Conservation (phyloP, 2,329 filamentous ascomycete genomes). For the Scorias spongiosa region DNA sequence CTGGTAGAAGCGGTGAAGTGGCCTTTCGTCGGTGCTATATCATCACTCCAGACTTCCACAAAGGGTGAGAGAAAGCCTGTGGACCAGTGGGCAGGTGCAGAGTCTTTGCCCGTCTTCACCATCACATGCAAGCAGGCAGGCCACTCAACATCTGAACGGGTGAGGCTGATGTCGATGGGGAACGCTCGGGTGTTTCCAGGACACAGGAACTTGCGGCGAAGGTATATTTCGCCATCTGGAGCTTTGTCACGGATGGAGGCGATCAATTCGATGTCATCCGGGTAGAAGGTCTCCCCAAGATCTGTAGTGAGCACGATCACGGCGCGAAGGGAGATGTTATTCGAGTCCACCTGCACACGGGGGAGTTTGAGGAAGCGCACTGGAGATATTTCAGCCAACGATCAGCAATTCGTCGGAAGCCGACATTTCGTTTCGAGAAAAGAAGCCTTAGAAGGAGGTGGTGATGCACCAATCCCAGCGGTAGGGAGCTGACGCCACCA, state of each 20-base stretch:
- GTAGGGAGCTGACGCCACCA: neutral
- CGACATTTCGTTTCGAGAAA: neutral
- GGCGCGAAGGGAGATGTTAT: slow-evolving; percentile 29
- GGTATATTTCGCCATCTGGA: slow-evolving; percentile 23
- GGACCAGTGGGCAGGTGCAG: neutral
- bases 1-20: slow-evolving; percentile 32
- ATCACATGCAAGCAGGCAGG: slow-evolving; percentile 27
- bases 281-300: slow-evolving; percentile 48
- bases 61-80: slow-evolving; percentile 22
- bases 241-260: slow-evolving; percentile 22
- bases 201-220: slow-evolving; percentile 29
- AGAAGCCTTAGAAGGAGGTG: neutral
- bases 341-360: slow-evolving; percentile 26
- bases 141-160: slow-evolving; percentile 23
- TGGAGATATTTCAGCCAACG: neutral
- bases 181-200: slow-evolving; percentile 27
- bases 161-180: slow-evolving; percentile 27
- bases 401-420: neutral
- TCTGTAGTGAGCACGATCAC: slow-evolving; percentile 54
- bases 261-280: slow-evolving; percentile 30
- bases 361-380: slow-evolving; percentile 55
- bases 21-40: slow-evolving; percentile 25
- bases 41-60: slow-evolving; percentile 42
- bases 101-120: slow-evolving; percentile 13
- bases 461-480: neutral